A percentile compares a stretch with the other conserved stretches of the same genome.
Conservation (phyloP, 805 yeast genomes). For the Metschnikowia chrysomelidarum region DNA sequence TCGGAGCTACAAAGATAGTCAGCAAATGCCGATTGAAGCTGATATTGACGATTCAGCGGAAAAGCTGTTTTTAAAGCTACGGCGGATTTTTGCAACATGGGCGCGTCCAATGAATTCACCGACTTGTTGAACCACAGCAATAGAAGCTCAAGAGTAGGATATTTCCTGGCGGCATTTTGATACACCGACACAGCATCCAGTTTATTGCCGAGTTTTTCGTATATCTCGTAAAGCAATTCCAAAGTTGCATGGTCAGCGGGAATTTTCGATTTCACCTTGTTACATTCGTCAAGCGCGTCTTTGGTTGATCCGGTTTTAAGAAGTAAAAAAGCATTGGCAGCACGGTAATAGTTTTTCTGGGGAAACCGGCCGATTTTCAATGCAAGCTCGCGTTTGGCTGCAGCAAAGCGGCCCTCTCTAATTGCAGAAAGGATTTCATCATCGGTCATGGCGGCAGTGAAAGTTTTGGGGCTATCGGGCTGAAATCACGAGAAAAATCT, state of each 20-base stretch:
- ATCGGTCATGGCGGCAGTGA: constrained; percentile 24
- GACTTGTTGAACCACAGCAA: constrained; percentile 59
- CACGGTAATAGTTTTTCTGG: constrained; percentile 51
- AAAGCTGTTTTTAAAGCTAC: constrained; percentile 23
- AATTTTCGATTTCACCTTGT: constrained; percentile 28
- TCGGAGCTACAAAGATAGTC: constrained; percentile 42
- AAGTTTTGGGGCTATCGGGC: too few relatives aligned
- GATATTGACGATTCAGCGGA: constrained; percentile 28
- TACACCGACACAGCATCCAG: constrained; percentile 47
- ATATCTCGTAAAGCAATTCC: constrained; percentile 45
- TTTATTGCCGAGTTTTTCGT: constrained; percentile 27
- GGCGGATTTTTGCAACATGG: constrained; percentile 52
- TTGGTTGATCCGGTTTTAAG: constrained; percentile 31
- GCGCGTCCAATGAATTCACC: constrained; percentile 45
- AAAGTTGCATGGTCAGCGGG: constrained; percentile 60
- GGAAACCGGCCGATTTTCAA: constrained; percentile 56
- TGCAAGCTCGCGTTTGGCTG: constrained; percentile 50
- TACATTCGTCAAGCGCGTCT: constrained; percentile 32
- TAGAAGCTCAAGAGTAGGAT: constrained; percentile 48
- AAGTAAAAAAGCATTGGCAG: constrained; percentile 38
- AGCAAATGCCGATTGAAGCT: constrained; percentile 57
- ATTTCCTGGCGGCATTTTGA: constrained; percentile 58
- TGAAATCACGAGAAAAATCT: background rate
- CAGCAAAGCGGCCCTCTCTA: constrained; percentile 50
- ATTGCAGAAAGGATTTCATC: constrained; percentile 41